Conservation (phyloP, 1,284 basidiomycete genomes). For the Malassezia equina region DNA sequence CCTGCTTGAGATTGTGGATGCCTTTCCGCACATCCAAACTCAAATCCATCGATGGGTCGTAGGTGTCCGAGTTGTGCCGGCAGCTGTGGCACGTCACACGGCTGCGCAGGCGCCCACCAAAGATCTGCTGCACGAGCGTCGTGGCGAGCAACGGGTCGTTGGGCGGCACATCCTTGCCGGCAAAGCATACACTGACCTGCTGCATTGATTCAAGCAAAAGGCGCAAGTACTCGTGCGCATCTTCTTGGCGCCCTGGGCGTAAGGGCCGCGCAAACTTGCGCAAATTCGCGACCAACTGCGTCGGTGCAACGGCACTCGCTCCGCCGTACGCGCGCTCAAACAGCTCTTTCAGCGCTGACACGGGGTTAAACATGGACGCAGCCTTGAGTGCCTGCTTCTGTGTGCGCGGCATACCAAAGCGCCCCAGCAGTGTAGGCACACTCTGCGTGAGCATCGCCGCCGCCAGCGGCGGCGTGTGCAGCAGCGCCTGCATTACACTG, state of each 20-base stretch:
- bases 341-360: constrained; percentile 53
- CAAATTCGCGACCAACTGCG: constrained; percentile 34
- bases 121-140: constrained; percentile 86
- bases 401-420: constrained; percentile 21
- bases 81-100: constrained; percentile 82
- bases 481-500: constrained; percentile 80
- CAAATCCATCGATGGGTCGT: constrained; percentile 86
- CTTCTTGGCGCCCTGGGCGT: constrained; percentile 83
- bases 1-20: constrained; percentile 60
- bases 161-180: constrained; percentile 57
- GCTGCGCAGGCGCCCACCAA: constrained; percentile 83
- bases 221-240: constrained; percentile 93
- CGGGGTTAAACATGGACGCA: constrained; percentile 43
- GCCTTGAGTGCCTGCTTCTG: constrained; percentile 50
- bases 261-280: constrained; percentile 78
- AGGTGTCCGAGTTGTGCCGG: constrained; percentile 83
- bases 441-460: constrained; percentile 57
- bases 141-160: constrained; percentile 62
- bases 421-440: constrained; percentile 51
- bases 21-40: constrained; percentile 53
- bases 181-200: constrained; percentile 65
- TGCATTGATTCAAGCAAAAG: constrained; percentile 87
- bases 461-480: constrained; percentile 85
- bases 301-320: constrained; percentile 19
- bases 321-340: constrained; percentile 52